phyloP scores from a whole-genome alignment of 1,284 basidiomycete species.

The Trichosporon faecale region DNA sequence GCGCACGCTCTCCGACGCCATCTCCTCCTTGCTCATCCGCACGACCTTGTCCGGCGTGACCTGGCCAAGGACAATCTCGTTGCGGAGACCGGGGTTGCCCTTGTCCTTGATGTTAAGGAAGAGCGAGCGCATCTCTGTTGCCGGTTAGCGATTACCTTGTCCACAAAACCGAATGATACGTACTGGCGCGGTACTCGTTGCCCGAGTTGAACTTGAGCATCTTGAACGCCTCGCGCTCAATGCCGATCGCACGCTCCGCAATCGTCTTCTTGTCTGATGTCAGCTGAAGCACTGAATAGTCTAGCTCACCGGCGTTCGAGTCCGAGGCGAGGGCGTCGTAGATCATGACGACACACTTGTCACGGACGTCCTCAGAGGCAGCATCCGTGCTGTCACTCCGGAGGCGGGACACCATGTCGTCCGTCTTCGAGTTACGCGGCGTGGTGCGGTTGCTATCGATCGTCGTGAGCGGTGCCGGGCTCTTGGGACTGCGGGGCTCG shows the following conservation, averaged over 20 bases:
- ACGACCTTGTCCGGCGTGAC: conserved; percentile 68
- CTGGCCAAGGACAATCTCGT: conserved; percentile 78
- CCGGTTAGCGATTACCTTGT: conserved; percentile 44
- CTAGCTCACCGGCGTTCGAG: conserved; percentile 73
- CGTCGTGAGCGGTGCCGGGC: conserved; percentile 45
- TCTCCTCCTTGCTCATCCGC: conserved; percentile 82
- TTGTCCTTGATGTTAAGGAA: conserved; percentile 94
- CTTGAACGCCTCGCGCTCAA: conserved; percentile 53
- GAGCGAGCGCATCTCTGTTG: conserved; percentile 80
- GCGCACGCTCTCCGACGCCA: conserved; percentile 90
- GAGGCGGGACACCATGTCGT: conserved; percentile 59
- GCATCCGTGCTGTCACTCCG: conserved; percentile 54
- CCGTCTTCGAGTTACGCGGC: conserved; percentile 63
- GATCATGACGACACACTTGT: conserved; percentile 84
- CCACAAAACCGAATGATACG: conserved; percentile 19
- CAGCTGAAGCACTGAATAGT: neutral
- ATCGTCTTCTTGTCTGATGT: conserved; percentile 48
- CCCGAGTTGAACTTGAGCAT: conserved; percentile 42
- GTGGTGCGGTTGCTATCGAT: conserved; percentile 53
- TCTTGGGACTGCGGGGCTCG: conserved; percentile 10
- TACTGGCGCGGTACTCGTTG: conserved; percentile 52
- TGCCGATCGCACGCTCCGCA: conserved; percentile 50
- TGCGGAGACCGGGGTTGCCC: conserved; percentile 81
- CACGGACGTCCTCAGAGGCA: conserved; percentile 60
- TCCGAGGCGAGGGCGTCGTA: conserved; percentile 86